Evolutionary conservation across 1,284 basidiomycete species (phyloP), one percentile per base, ranked within the genome.

Genomic region (Megacollybia platyphylla): DNA sequence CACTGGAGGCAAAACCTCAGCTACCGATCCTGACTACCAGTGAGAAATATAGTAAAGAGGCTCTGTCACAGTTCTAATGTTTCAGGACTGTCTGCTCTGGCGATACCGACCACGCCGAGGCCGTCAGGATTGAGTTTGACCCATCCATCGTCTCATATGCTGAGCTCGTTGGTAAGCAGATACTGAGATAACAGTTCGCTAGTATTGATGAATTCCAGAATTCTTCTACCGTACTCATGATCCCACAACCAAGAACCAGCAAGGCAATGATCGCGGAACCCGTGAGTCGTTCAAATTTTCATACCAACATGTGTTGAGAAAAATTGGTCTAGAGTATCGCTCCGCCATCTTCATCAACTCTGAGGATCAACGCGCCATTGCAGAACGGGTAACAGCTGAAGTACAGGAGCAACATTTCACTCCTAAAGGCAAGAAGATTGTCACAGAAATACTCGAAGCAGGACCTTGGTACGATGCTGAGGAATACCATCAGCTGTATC

Each of bases 211-310:
- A 17, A 5, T 13, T 34, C 37, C 57, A 79, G 90, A 94, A 63
- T 92, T 91, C 67, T 92, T 93, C 63, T 93, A 89, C 60, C 76
- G 93, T 38, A 93, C 88, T 0, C 94, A 98, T 57, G 92, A 97
- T 54, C 90, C 94, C 1, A 96, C 91, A 18, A 88, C 87, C 0
- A 55, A 71, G 39, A 79, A 93, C 59, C 63, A 68, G 11, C 90
- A 93, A 57, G 90, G 90, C 11, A 71, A 60, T 1, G 89, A 93
- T 54, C 55, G 53, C 1, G 90, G 90, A 26, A 77, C 76, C 15
- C 88, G 87, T 89, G 56, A 54, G 85, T 75, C 37, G 4, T 29
- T 32, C 43, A 27, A 37, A 37, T 27, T 27, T 27, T 27, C 26
- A 42, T 35, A 7, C 45, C 20, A 7, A 15, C 8, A 31, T 13